Evolutionary conservation across 2,329 filamentous ascomycete species (phyloP).

Genomic region (Beauveria sp.): DNA sequence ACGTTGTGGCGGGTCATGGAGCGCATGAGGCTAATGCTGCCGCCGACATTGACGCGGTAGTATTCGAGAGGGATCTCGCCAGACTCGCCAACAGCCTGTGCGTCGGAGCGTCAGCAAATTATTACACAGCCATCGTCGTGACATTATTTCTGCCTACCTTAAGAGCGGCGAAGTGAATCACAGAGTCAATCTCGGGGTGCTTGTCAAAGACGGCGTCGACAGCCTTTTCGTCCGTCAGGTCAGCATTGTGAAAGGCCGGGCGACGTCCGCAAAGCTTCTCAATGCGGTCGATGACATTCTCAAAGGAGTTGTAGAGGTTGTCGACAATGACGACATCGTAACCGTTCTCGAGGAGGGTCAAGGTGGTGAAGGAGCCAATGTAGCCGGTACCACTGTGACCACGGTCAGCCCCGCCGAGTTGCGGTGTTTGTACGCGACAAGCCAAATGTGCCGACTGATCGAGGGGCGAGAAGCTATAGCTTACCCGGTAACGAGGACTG

Average conservation of each 20-base stretch:
- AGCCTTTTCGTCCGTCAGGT: constrained; percentile 77
- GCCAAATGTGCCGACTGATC: constrained; percentile 1
- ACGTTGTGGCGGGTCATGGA: constrained; percentile 88
- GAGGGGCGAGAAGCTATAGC: constrained; percentile 20
- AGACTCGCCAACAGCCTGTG: constrained; percentile 88
- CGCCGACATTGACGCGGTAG: constrained; percentile 93
- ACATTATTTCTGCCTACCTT: constrained; percentile 54
- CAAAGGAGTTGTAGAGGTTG: constrained; percentile 93
- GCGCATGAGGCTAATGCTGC: constrained; percentile 77
- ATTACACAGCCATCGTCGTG: not conserved
- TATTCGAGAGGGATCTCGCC: constrained; percentile 91
- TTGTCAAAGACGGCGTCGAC: constrained; percentile 82
- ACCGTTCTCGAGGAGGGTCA: constrained; percentile 84
- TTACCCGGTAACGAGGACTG: constrained; percentile 89
- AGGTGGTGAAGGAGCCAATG: constrained; percentile 94
- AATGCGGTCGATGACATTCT: constrained; percentile 87
- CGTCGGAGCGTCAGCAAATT: not conserved
- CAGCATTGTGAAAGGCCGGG: constrained; percentile 74
- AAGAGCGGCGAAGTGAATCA: constrained; percentile 96
- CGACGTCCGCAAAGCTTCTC: constrained; percentile 87
- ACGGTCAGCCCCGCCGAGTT: constrained; percentile 8
- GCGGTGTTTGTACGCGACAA: not conserved
- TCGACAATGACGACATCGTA: constrained; percentile 97
- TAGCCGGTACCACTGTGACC: constrained; percentile 83
- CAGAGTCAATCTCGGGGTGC: constrained; percentile 91